Evolutionary conservation across 2,329 filamentous ascomycete genomes (phyloP), one percentile per base, ranked within the genome.

Genomic region (Trichophaea hybrida): DNA sequence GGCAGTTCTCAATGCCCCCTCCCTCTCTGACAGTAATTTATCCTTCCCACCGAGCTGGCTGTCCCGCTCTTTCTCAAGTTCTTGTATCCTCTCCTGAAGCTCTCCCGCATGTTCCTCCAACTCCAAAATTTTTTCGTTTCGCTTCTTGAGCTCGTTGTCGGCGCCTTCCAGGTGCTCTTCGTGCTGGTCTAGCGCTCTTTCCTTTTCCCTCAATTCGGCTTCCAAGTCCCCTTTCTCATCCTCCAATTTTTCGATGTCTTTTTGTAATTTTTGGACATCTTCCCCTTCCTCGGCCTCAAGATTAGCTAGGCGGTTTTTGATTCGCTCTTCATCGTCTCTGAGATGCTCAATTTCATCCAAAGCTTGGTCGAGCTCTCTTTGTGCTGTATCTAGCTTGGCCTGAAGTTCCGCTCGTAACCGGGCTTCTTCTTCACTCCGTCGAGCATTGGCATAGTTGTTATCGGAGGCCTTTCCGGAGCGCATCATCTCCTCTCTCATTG

Each of bases 401-500:
- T 78, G 79, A 34, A 89, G 71, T 50, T 75, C 75, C 37, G 83
- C 78, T 43, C 82, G 70, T 68, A 83, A 55, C 74, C 74, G 43
- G 71, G 70, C 58, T 68, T 84, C 81, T 62, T 80, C 77, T 48
- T 68, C 81, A 31, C 74, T 75, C 55, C 81, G 82, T 66, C 88
- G 78, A 60, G 77, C 80, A 68, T 89, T 83, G 8, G 80, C 80
- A 64, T 88, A 83, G 68, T 85, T 85, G 68, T 81, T 81, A 72
- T 88, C 88, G 57, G 88, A 79, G 68, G 85, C 86, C 61, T 94
- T 86, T 64, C 90, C 86, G 61, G 94, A 80, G 64, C 94, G 87
- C 59, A 84, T 74, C 65, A 96, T 82, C 70, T 95, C 87, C 67
- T 85, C 78, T 57, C 85, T 82, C 71, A 94, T 95, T 60, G 79